These are phyloP conservation scores for Volutella citrinella DNA, from an alignment of 2,329 filamentous ascomycete species.

Conservation along the genomic window DNA sequence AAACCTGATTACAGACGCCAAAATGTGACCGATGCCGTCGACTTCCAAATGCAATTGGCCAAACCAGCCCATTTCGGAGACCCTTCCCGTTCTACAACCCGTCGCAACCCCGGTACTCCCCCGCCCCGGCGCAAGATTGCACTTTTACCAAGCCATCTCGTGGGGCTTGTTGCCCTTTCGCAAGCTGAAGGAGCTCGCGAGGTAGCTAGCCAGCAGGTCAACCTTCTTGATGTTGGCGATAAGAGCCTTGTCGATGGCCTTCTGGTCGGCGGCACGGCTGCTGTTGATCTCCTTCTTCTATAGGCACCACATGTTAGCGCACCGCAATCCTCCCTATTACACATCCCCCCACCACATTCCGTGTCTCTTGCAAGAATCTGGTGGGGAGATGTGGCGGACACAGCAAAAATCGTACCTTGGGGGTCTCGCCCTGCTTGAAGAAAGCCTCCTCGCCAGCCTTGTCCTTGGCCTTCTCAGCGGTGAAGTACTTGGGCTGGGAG, in stretches of 20 bases:
- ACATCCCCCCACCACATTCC: too few species aligned
- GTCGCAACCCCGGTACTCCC: conserved; percentile 29
- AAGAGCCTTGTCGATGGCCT: conserved; percentile 95
- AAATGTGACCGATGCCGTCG: conserved; percentile 63
- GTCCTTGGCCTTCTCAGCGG: conserved; percentile 89
- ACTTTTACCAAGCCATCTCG: conserved; percentile 96
- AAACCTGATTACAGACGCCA: conserved; percentile 66
- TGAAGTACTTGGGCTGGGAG: conserved; percentile 85
- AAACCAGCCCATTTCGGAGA: conserved; percentile 54
- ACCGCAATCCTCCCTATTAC: conserved; percentile 1
- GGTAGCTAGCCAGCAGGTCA: conserved; percentile 89
- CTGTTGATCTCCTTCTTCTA: conserved; percentile 97
- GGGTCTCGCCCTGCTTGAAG: conserved; percentile 99
- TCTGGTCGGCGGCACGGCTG: conserved; percentile 94
- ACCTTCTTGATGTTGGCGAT: conserved; percentile 98
- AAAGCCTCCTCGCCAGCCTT: conserved; percentile 98
- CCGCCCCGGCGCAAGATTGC: conserved; percentile 27
- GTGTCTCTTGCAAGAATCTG: too few species aligned
- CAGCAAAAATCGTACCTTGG: conserved; percentile 72
- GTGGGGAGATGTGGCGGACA: too few species aligned
- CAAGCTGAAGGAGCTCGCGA: conserved; percentile 94
- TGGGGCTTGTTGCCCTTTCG: conserved; percentile 99
- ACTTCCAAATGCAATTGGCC: conserved; percentile 66
- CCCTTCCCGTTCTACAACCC: conserved; percentile 45
- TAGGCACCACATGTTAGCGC: conserved; percentile 29